Evolutionary conservation across 2,329 filamentous ascomycete species (phyloP).

Genomic region (Pestalotiopsis sp.): DNA sequence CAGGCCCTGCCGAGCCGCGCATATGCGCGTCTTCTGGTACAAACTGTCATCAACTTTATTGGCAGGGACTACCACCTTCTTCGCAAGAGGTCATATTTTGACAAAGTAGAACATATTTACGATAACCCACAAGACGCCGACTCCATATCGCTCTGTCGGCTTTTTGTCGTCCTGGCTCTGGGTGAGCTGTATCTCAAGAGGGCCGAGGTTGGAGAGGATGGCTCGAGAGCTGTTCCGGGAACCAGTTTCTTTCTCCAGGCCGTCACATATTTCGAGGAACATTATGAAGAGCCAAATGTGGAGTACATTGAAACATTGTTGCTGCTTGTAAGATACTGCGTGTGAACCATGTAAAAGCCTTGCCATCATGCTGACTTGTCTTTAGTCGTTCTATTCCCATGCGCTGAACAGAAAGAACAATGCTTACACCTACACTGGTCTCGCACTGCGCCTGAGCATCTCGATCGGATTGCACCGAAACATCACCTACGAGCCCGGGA

Average conservation of each 20-base stretch:
- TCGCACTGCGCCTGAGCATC: constrained; percentile 38
- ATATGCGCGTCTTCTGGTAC: constrained; percentile 38
- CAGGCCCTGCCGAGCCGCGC: constrained; percentile 35
- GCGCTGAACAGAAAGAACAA: constrained; percentile 41
- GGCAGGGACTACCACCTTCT: constrained; percentile 39
- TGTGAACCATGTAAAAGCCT: not conserved
- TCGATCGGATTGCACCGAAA: constrained; percentile 41
- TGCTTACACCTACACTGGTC: constrained; percentile 39
- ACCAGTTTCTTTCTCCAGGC: constrained; percentile 38
- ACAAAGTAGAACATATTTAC: constrained; percentile 34
- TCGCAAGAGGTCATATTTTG: constrained; percentile 33
- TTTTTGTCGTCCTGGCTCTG: constrained; percentile 21
- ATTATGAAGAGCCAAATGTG: constrained; percentile 38
- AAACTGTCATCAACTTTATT: constrained; percentile 38
- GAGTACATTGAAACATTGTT: constrained; percentile 40
- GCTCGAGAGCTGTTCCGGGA: constrained; percentile 34
- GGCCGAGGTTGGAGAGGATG: constrained; percentile 18
- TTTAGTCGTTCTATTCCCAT: constrained; percentile 38
- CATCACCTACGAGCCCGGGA: constrained; percentile 29
- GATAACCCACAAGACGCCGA: constrained; percentile 22
- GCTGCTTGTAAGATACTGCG: constrained; percentile 33
- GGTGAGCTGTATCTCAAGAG: constrained; percentile 23
- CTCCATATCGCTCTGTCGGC: constrained; percentile 15
- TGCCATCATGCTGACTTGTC: constrained; percentile 2
- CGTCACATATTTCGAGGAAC: constrained; percentile 35